Conservation (phyloP, 2,329 filamentous ascomycete genomes). For the Colletotrichum sp. region DNA sequence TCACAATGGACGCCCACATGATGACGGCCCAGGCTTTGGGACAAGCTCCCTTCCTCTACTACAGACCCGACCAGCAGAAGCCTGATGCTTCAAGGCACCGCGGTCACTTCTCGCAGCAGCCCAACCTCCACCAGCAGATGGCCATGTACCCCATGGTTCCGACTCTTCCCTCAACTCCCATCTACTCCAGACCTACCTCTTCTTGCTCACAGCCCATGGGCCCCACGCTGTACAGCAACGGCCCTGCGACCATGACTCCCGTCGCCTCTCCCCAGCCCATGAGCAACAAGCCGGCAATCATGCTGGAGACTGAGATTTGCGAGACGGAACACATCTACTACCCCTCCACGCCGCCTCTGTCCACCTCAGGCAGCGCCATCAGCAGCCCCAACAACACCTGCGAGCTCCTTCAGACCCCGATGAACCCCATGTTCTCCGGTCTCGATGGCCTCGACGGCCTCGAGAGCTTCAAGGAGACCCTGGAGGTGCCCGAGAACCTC, state of each 20-base stretch:
- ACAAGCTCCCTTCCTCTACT: conserved; percentile 85
- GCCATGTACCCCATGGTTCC: conserved; percentile 61
- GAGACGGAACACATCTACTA: conserved; percentile 69
- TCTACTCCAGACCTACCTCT: conserved; percentile 70
- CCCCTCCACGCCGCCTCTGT: conserved; percentile 87
- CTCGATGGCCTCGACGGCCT: conserved; percentile 64
- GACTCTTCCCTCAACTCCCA: conserved; percentile 65
- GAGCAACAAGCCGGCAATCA: conserved; percentile 73
- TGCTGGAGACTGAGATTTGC: conserved; percentile 78
- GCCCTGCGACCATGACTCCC: conserved; percentile 72
- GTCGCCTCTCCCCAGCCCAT: conserved; percentile 77
- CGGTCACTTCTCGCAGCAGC: conserved; percentile 69
- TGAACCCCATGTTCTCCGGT: conserved; percentile 79
- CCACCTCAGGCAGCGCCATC: conserved; percentile 81
- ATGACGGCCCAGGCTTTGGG: conserved; percentile 65
- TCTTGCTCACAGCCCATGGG: conserved; percentile 66
- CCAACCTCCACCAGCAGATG: conserved; percentile 48
- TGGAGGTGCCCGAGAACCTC: conserved; percentile 76
- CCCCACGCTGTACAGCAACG: conserved; percentile 60
- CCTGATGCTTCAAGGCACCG: conserved; percentile 72
- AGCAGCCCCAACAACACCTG: conserved; percentile 79
- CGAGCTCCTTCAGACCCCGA: conserved; percentile 81
- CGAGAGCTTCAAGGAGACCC: conserved; percentile 69
- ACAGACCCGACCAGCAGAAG: conserved; percentile 73
- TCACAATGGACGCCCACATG: conserved; percentile 69